These are phyloP conservation scores for Helminthosporium solani DNA, from an alignment of 2,329 filamentous ascomycete species.

Conservation along the genomic window DNA sequence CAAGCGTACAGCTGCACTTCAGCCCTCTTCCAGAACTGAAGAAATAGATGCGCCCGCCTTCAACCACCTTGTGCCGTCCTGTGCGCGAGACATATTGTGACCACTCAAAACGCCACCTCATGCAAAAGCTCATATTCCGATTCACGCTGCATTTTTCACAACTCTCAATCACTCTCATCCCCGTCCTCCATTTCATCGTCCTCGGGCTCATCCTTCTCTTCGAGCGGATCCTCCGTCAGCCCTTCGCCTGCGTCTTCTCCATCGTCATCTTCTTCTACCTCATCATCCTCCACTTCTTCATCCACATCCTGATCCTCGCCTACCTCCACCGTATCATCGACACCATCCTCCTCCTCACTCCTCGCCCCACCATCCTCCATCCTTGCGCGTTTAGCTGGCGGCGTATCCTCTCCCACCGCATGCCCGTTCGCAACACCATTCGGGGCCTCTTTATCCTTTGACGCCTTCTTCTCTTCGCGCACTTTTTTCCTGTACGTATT, in stretches of 20 bases:
- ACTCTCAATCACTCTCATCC: conserved; percentile 46
- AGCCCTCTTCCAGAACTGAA: neutral
- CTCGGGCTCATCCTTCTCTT: conserved; percentile 49
- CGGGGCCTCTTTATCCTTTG: conserved; percentile 15
- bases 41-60: neutral
- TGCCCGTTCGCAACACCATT: conserved; percentile 16
- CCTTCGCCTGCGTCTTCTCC: conserved; percentile 55
- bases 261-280: conserved; percentile 56
- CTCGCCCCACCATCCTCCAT: conserved; percentile 43
- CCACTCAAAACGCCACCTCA: conserved; percentile 17
- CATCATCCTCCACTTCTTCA: conserved; percentile 55
- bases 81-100: conserved; percentile 1
- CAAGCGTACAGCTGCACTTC: neutral
- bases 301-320: conserved; percentile 50
- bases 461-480: conserved; percentile 60
- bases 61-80: neutral
- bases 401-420: conserved; percentile 39
- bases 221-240: conserved; percentile 45
- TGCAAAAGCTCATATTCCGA: conserved; percentile 19
- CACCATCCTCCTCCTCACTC: conserved; percentile 40
- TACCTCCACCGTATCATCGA: conserved; percentile 45
- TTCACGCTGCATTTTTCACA: neutral
- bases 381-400: conserved; percentile 53
- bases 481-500: conserved; percentile 71
- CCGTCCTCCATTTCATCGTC: conserved; percentile 58